Base-by-base conservation (phyloP, 495 filamentous ascomycete species). In the Evansstolkia leycettana region DNA sequence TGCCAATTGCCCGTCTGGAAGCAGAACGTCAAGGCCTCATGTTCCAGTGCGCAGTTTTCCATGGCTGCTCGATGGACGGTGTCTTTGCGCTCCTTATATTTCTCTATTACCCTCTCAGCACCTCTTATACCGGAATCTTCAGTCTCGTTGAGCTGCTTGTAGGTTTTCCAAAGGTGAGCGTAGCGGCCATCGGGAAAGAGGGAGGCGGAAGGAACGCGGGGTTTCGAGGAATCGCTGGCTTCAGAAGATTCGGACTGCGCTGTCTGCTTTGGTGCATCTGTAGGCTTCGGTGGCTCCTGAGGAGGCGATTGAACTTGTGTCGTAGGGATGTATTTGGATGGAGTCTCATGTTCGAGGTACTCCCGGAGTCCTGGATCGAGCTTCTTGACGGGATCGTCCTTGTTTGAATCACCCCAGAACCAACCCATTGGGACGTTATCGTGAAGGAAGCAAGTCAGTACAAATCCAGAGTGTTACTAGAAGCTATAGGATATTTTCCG, bases 41-140 rank as follows among this genome's bases (percentile, higher is more conserved):
- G 81, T 58, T 95, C 86, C 36, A 84, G 42, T 0, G 85, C 80
- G 62, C 90, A 98, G 55, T 95, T 98, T 63, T 96, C 92, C 44
- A 93, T 63, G 10, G 90, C 90, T 6, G 82, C 84, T 13, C 72
- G 69, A 13, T 83, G 82, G 35, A 96, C 84, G 36, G 71, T 65
- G 13, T 72, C 72, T 46, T 79, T 82, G 39, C 85, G 81, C 50
- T 82, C 72, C 57, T 93, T 93, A 68, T 79, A 87, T 15, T 71
- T 74, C 33, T 87, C 82, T 17, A 94, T 65, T 38, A 95, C 75
- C 51, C 81, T 72, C 28, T 88, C 76, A 19, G 74, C 75, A 48
- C 80, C 81, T 28, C 47, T 45, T 15, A 47, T 28, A 20, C 50
- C 48, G 24, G 72, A 65, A 16, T 64, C 62, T 39, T 92, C 77